Base-by-base conservation (phyloP, 2,329 filamentous ascomycete species). In the Coniochaeta ligniaria region DNA sequence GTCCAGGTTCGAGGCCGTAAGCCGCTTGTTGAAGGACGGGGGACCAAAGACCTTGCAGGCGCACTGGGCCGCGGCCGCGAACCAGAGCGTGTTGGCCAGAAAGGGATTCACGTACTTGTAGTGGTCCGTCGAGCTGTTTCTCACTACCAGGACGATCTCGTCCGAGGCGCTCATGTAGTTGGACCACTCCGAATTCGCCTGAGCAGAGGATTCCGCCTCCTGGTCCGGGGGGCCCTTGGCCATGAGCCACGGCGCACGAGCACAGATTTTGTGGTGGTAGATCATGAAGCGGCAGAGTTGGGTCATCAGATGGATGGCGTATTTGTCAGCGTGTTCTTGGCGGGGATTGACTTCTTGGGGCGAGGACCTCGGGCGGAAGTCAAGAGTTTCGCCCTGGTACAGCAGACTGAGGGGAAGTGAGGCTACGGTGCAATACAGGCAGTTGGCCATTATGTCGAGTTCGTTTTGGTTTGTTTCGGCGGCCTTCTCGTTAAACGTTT, bases 221-320 rank as follows among this genome's bases (percentile, higher is more conserved):
- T 26, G 43, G 20, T 20, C 28, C 16, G 36, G 26, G 12, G 20
- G 55, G 35, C n/a, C 38, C 9, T 55, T 41, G 45, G 60, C 6
- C 22, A 55, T 22, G 17, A 64, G 36, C 63, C 63, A 63, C 3
- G 62, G 60, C 16, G 62, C 61, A n/a, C 61, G 62, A 17, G 61
- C 64, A 59, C 66, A 73, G 17, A 71, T 63, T 45, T 71, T 65
- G 59, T 71, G 69, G 45, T 70, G 67, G 55, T 70, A 63, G 33
- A 71, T 70, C 72, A 74, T 73, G 57, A 74, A 65, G 9, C 67
- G 65, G 14, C 70, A 66, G 11, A 74, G 67, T 61, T 74, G 71
- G 0, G 65, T 69, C 71, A 74, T 73, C 35, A 73, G 50, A 61
- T 71, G 67, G 12, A 74, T 71, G 55, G 67, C 67, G 64, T 73